Percentiles rank a stretch among this genome's conserved stretches.
These are phyloP conservation scores for Setaria viridis DNA, from an alignment of 202 grass and related monocot species.

Conservation along the genomic window DNA sequence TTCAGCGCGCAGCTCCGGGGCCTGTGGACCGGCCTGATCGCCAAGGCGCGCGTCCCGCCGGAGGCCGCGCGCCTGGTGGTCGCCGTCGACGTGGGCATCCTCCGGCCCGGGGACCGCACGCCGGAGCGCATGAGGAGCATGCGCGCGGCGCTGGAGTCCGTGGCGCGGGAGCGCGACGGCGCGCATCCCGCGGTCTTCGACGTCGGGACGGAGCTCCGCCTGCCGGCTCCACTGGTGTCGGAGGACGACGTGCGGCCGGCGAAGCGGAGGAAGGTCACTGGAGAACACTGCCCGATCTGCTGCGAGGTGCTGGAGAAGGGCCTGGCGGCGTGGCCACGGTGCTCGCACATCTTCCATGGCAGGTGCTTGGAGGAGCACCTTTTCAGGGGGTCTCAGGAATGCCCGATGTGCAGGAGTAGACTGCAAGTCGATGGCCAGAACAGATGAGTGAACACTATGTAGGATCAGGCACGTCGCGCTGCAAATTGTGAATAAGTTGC, in stretches of 20 bases:
- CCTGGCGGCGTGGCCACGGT: background rate
- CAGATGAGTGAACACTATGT: too few species aligned
- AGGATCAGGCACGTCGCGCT: too few species aligned
- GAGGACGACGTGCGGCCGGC: background rate
- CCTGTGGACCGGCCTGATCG: background rate
- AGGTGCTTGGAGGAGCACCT: constrained; percentile 11
- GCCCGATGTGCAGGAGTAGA: constrained; percentile 4
- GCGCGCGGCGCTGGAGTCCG: background rate
- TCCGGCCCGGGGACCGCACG: background rate
- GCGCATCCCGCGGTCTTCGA: accelerated
- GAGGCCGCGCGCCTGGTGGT: background rate
- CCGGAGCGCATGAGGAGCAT: background rate
- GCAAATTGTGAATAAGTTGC: too few species aligned
- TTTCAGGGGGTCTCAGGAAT: background rate
- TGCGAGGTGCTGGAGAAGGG: background rate
- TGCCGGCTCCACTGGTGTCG: background rate
- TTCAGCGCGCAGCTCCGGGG: background rate
- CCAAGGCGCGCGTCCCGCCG: background rate
- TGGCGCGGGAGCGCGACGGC: background rate
- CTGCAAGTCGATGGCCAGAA: background rate
- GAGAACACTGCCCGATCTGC: constrained; percentile 5
- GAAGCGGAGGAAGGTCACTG: background rate
- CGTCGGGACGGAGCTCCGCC: background rate
- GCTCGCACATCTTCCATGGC: constrained; percentile 8
- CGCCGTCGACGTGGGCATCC: constrained; percentile 7